A percentile compares a stretch with the other conserved stretches of the same genome.
phyloP scores from a whole-genome alignment of 495 filamentous ascomycete genomes.

The Penicillium desertorum region DNA sequence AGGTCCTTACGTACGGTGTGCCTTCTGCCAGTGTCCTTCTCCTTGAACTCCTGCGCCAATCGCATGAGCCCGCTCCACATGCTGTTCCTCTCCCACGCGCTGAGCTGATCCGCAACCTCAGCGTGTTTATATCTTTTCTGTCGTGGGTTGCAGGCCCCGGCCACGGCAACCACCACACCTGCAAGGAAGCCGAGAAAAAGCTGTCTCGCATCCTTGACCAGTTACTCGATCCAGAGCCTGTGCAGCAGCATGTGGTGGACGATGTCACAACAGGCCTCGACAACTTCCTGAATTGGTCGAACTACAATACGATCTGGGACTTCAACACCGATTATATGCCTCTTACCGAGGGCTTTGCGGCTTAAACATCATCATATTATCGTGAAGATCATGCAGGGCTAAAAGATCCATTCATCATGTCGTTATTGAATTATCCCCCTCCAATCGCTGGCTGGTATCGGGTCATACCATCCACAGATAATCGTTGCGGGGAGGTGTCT shows the following conservation, averaged over 20 bases:
- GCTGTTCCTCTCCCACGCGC: conserved; percentile 51
- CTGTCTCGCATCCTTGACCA: conserved; percentile 45
- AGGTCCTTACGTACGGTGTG: conserved; percentile 56
- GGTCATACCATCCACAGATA: conserved; percentile 48
- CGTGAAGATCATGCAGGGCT: not conserved
- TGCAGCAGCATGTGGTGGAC: conserved; percentile 31
- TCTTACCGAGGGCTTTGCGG: conserved; percentile 24
- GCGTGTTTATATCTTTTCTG: conserved; percentile 59
- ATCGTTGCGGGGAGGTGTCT: conserved; percentile 35
- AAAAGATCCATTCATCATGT: conserved; percentile 7
- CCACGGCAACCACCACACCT: conserved; percentile 55
- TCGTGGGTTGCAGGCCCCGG: conserved; percentile 54
- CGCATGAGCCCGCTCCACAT: conserved; percentile 40
- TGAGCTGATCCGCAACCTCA: conserved; percentile 62
- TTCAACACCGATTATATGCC: conserved; percentile 37
- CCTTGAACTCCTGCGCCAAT: conserved; percentile 60
- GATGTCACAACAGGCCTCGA: conserved; percentile 37
- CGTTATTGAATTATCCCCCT: not conserved
- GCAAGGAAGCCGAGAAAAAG: conserved; percentile 47
- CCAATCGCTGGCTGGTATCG: conserved; percentile 2
- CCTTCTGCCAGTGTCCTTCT: conserved; percentile 59
- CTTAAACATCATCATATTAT: conserved; percentile 13
- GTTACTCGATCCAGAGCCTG: conserved; percentile 40
- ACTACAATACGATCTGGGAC: conserved; percentile 36
- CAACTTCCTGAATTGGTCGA: conserved; percentile 43